Evolutionary conservation across 768 basidiomycete genomes (phyloP).

Genomic region (Porpolomopsis calyptriformis): DNA sequence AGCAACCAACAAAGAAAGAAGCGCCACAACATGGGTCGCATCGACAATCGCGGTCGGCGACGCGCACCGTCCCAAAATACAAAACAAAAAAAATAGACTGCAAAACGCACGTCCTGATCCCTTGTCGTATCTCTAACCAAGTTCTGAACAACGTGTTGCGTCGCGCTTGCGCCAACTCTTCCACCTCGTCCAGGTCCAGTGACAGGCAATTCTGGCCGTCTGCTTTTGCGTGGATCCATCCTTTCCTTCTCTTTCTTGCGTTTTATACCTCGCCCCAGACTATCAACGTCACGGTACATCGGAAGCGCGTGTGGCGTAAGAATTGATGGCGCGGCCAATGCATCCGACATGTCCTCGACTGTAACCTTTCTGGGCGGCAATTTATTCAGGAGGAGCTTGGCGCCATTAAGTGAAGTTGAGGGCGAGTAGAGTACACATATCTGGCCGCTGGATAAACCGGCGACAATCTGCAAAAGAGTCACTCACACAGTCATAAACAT

Average conservation of each 20-base stretch:
- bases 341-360: constrained; percentile 82
- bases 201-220: constrained; percentile 85
- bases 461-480: constrained; percentile 52
- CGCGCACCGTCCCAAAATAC: constrained; percentile 3
- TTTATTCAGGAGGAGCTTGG: constrained; percentile 79
- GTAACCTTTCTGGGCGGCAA: constrained; percentile 75
- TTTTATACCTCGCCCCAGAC: constrained; percentile 63
- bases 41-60: too few relatives aligned
- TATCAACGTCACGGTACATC: constrained; percentile 80
- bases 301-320: constrained; percentile 86
- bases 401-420: constrained; percentile 79
- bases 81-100: constrained; percentile 14
- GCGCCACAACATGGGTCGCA: neutral
- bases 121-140: constrained; percentile 83
- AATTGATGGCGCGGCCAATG: constrained; percentile 76
- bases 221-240: constrained; percentile 83
- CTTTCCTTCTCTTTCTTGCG: constrained; percentile 85
- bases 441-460: constrained; percentile 79
- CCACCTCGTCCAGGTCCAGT: constrained; percentile 90
- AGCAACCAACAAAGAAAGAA: neutral
- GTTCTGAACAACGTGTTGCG: constrained; percentile 93
- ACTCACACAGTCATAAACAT: constrained; percentile 7
- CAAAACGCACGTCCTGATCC: constrained; percentile 83
- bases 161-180: constrained; percentile 91
- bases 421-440: constrained; percentile 92